Conservation (phyloP, 1,139 yeast species). For the Nakaseomyces uthaithaninus region DNA sequence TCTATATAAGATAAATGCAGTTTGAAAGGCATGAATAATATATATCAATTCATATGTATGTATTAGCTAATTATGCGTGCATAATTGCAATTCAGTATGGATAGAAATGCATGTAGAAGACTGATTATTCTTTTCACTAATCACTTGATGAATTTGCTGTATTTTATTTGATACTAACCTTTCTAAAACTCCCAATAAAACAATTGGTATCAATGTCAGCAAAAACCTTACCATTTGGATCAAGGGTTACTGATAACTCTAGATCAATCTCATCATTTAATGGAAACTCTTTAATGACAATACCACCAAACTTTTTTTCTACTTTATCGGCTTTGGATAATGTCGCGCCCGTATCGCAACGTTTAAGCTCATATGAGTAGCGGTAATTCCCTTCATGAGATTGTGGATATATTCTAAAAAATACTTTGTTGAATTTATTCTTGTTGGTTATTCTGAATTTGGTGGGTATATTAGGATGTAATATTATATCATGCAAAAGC, state of each 20-base stretch:
- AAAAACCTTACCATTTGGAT: neutral
- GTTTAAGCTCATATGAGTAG: neutral
- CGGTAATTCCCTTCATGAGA: conserved; percentile 1
- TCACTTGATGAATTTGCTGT: neutral
- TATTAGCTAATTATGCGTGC: too few species aligned
- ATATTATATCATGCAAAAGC: neutral
- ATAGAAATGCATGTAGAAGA: too few species aligned
- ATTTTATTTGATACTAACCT: neutral
- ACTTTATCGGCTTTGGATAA: neutral
- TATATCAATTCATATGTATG: too few species aligned
- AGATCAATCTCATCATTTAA: neutral
- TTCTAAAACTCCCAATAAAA: neutral
- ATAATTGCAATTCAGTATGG: too few species aligned
- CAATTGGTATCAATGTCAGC: neutral
- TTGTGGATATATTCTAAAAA: conserved; percentile 1
- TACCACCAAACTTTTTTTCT: conserved; percentile 2
- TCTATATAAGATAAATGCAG: too few species aligned
- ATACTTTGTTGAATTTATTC: conserved; percentile 1
- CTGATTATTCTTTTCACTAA: too few species aligned
- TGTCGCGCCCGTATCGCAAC: neutral
- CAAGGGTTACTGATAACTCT: neutral
- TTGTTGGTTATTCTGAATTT: neutral
- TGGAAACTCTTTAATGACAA: conserved; percentile 4
- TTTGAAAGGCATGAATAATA: too few species aligned
- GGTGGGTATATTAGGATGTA: neutral